Evolutionary conservation across 176 grass and related monocot species (phyloP).

Genomic region (Phoenix roebelenii): DNA sequence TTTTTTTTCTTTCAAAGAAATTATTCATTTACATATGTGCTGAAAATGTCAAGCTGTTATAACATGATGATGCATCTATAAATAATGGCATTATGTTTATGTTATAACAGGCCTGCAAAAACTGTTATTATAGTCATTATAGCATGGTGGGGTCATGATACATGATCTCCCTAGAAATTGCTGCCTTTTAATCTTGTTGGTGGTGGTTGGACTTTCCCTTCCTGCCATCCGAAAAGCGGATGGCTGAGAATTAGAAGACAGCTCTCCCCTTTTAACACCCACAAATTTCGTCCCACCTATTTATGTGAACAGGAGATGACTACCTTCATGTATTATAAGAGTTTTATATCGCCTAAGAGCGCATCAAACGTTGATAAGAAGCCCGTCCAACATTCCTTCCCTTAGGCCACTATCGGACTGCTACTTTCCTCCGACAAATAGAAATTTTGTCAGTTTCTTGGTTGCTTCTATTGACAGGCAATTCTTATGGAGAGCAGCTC

Average conservation of each 20-base stretch:
- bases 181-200: too few relatives aligned
- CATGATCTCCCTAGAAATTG: too few relatives aligned
- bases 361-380: neutral
- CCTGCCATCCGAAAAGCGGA: slow-evolving; percentile 16
- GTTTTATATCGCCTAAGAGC: neutral
- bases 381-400: neutral
- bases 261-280: slow-evolving; percentile 2
- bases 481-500: neutral
- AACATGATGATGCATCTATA: too few relatives aligned
- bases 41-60: too few relatives aligned
- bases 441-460: slow-evolving; percentile 18
- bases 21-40: too few relatives aligned
- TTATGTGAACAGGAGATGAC: slow-evolving; percentile 20
- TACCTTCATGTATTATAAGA: neutral
- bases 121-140: too few relatives aligned
- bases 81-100: too few relatives aligned
- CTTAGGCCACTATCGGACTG: neutral
- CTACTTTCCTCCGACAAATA: slow-evolving; percentile 12
- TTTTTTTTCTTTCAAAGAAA: too few relatives aligned
- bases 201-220: neutral
- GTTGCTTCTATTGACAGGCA: slow-evolving; percentile 7
- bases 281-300: neutral
- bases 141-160: too few relatives aligned
- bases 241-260: slow-evolving; percentile 24
- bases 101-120: too few relatives aligned